Conservation (phyloP, 2,329 filamentous ascomycete genomes). For the Phialophora verrucosa region DNA sequence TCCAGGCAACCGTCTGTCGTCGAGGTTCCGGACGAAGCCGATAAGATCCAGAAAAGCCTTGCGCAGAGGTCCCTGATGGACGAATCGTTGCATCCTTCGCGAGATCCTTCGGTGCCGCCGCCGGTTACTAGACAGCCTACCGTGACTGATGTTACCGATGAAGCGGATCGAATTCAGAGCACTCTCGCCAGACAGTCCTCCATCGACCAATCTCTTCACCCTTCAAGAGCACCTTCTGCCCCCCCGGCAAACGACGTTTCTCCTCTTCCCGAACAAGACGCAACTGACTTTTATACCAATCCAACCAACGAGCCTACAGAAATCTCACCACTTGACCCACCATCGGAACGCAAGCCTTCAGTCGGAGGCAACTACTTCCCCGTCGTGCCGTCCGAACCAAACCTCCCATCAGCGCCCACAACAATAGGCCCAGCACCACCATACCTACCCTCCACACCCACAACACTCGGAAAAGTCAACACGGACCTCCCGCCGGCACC, state of each 20-base stretch:
- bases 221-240: slow-evolving; percentile 41
- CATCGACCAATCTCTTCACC: slow-evolving; percentile 57
- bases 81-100: slow-evolving; percentile 57
- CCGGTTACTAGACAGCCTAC: slow-evolving; percentile 52
- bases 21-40: slow-evolving; percentile 63
- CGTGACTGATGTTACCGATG: slow-evolving; percentile 66
- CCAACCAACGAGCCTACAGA: slow-evolving; percentile 47
- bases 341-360: slow-evolving; percentile 54
- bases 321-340: slow-evolving; percentile 60
- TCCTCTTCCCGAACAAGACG: slow-evolving; percentile 36
- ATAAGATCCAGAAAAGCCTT: slow-evolving; percentile 52
- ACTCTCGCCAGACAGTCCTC: slow-evolving; percentile 55
- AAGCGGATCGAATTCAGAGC: slow-evolving; percentile 56
- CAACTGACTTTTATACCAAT: slow-evolving; percentile 46
- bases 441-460: slow-evolving; percentile 41
- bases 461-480: slow-evolving; percentile 10
- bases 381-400: slow-evolving; percentile 49
- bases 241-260: slow-evolving; percentile 36
- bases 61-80: slow-evolving; percentile 57
- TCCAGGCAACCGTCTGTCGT: slow-evolving; percentile 62
- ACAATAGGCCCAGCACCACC: slow-evolving; percentile 37
- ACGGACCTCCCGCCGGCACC: slow-evolving; percentile 25
- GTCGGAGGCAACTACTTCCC: slow-evolving; percentile 66
- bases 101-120: slow-evolving; percentile 50
- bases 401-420: slow-evolving; percentile 41